Evolutionary conservation across 371 early-diverging fungal species (phyloP).

Genomic region (Mortierella sp.): DNA sequence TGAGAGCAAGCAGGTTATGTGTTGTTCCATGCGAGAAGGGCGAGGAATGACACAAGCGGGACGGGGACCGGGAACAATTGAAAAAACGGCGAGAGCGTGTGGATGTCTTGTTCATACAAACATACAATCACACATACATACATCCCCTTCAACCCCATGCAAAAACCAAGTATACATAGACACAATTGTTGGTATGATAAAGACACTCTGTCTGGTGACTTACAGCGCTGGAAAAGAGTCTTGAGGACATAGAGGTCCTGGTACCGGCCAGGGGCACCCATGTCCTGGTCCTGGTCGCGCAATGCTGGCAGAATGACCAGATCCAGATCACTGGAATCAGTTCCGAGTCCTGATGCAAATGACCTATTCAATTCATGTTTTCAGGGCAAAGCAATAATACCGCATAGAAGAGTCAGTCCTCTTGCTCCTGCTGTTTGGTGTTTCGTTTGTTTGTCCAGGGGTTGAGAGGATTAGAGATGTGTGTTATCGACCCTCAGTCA

Average conservation of each 20-base stretch:
- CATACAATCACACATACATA: too few relatives aligned
- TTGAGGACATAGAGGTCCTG: slow-evolving; percentile 51
- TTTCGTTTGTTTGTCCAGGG: neutral
- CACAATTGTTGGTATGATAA: too few relatives aligned
- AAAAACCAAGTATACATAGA: too few relatives aligned
- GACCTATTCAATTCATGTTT: slow-evolving; percentile 22
- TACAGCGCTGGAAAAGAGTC: slow-evolving; percentile 54
- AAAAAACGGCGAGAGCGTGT: neutral
- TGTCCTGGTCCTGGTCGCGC: slow-evolving; percentile 44
- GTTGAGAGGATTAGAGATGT: neutral
- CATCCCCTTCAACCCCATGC: too few relatives aligned
- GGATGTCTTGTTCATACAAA: too few relatives aligned
- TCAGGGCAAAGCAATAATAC: neutral
- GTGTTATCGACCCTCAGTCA: neutral
- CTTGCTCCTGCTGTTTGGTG: neutral
- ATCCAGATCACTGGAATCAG: slow-evolving; percentile 52
- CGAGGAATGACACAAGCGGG: neutral
- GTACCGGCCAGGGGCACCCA: slow-evolving; percentile 30
- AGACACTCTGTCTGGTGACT: too few relatives aligned
- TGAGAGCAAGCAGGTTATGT: neutral
- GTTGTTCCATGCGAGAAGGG: neutral
- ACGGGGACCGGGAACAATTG: neutral
- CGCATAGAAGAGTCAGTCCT: slow-evolving; percentile 19
- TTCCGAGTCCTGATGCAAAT: slow-evolving; percentile 51
- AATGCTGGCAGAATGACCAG: slow-evolving; percentile 49